A percentile compares a stretch with the other conserved stretches of the same genome.
phyloP scores from a whole-genome alignment of 768 basidiomycete species.

The Rhodocollybia butyracea region DNA sequence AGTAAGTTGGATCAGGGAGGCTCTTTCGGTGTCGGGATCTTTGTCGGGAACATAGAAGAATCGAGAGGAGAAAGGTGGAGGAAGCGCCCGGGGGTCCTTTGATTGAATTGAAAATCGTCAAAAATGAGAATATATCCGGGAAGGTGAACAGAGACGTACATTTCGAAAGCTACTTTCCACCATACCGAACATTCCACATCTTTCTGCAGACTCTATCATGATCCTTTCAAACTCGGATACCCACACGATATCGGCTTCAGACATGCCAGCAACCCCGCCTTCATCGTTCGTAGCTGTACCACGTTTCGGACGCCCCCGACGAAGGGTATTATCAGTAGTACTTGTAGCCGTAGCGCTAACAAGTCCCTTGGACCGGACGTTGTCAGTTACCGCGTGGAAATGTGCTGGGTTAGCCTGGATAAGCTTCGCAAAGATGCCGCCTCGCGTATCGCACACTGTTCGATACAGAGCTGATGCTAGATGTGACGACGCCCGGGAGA shows the following conservation, averaged over 20 bases:
- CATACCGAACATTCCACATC: constrained; percentile 67
- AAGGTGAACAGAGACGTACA: constrained; percentile 29
- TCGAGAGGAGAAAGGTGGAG: constrained; percentile 52
- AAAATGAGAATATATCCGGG: constrained; percentile 1
- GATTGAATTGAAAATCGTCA: no score
- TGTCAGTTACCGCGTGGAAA: constrained; percentile 26
- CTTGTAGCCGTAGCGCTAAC: background rate
- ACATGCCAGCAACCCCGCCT: constrained; percentile 3
- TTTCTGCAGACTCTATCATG: constrained; percentile 39
- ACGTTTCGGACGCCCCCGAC: background rate
- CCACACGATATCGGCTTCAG: constrained; percentile 4
- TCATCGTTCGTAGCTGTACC: background rate
- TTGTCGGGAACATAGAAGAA: constrained; percentile 79
- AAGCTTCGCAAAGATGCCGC: constrained; percentile 48
- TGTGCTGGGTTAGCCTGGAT: constrained; percentile 44
- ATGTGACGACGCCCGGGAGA: constrained; percentile 68
- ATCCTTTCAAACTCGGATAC: constrained; percentile 38
- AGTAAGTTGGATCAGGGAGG: constrained; percentile 60
- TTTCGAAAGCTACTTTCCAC: constrained; percentile 59
- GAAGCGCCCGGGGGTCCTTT: constrained; percentile 40
- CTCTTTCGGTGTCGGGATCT: constrained; percentile 71
- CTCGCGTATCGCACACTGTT: constrained; percentile 39
- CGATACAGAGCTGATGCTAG: constrained; percentile 51
- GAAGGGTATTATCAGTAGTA: background rate
- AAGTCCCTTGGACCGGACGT: background rate